Conservation (phyloP, 768 basidiomycete species). For the Mycena maculata region DNA sequence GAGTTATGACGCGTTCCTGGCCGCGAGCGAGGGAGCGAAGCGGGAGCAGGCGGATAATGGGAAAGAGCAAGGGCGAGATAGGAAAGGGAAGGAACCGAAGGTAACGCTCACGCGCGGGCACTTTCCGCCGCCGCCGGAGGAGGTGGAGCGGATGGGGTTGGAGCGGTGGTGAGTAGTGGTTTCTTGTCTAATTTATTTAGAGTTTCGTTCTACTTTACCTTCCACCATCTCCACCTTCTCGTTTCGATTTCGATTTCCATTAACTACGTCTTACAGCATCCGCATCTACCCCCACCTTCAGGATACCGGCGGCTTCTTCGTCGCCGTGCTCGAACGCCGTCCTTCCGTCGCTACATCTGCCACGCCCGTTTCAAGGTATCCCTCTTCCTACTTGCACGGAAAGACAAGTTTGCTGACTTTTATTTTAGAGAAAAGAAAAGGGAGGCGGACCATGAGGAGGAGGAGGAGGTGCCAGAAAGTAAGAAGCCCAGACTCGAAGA, state of each 20-base stretch:
- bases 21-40: slow-evolving; percentile 57
- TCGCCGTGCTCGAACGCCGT: slow-evolving; percentile 87
- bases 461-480: slow-evolving; percentile 55
- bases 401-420: neutral
- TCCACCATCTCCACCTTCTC: too few species aligned
- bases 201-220: too few species aligned
- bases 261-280: slow-evolving; percentile 59
- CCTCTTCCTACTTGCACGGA: too few species aligned
- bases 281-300: slow-evolving; percentile 95
- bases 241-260: neutral
- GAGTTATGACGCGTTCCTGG: slow-evolving; percentile 70
- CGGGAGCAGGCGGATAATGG: too few species aligned
- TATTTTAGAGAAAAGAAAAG: slow-evolving; percentile 61
- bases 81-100: slow-evolving; percentile 71
- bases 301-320: slow-evolving; percentile 97
- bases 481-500: slow-evolving; percentile 63
- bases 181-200: too few species aligned
- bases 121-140: slow-evolving; percentile 89
- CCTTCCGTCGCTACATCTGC: too few species aligned
- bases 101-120: slow-evolving; percentile 77
- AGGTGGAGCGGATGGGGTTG: slow-evolving; percentile 69
- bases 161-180: slow-evolving; percentile 82
- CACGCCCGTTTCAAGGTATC: too few species aligned
- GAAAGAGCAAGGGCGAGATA: slow-evolving; percentile 58
- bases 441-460: slow-evolving; percentile 48